Evolutionary conservation across 1,139 yeast species (phyloP), one percentile per base, ranked within the genome.

Genomic region (Candida buenavistaensis): DNA sequence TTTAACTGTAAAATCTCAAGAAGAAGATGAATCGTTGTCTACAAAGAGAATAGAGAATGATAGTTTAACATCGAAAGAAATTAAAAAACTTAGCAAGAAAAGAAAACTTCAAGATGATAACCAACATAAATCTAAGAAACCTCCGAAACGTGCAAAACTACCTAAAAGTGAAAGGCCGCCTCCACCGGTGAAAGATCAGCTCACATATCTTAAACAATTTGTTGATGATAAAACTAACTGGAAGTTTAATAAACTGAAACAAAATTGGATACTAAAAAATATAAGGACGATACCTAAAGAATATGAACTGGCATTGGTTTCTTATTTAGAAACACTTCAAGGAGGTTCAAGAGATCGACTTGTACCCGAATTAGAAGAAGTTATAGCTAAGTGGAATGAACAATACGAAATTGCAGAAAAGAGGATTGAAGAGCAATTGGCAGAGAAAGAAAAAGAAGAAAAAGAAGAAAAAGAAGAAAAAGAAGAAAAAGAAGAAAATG

Each of bases 201-300:
- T 86, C 33, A 78, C 72, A 1, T 90, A 90, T 52, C 62, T 90
- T 47, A 73, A 80, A 39, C 87, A 79, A 38, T 90, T 77, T 51
- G 64, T 67, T 15, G 67, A 72, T 7, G 88, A 82, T 47, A 70
- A 67, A 40, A 74, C 63, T 0, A 69, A 73, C 42, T 90, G 97
- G 97, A 90, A 89, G 62, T 90, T 90, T 55, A 84, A 95, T 39
- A 90, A 90, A 53, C 95, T 86, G 63, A 89, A 90, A 48, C 97
- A 90, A 57, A 89, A 88, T 54, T 90, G 97, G 97, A 71, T 90
- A 33, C 60, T 89, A 44, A 83, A 82, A 51, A 82, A 88, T 57
- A 62, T 86, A 31, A 72, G 69, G 42, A 46, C 54, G 23, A 72
- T 82, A 12, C 85, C 82, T 1, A 68, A 62, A 1, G 64, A 72